These are phyloP conservation scores for Lachnellula occidentalis DNA, from an alignment of 2,329 filamentous ascomycete species.

Conservation along the genomic window DNA sequence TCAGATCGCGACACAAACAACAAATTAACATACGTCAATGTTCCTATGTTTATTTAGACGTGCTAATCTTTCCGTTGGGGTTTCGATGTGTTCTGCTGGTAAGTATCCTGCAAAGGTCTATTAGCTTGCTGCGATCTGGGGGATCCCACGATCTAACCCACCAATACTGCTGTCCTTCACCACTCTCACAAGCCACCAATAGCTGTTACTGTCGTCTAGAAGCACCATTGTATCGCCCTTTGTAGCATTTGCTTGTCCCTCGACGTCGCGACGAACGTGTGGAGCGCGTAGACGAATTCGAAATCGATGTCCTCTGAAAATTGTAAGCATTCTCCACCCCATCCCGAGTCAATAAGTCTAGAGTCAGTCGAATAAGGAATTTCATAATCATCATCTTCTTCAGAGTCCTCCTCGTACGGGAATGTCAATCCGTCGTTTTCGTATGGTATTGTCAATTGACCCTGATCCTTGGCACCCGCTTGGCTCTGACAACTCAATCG, in stretches of 20 bases:
- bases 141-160: slow-evolving; percentile 31
- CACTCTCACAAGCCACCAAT: slow-evolving; percentile 97
- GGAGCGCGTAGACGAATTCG: slow-evolving; percentile 96
- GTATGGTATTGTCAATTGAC: slow-evolving; percentile 23
- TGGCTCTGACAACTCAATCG: slow-evolving; percentile 11
- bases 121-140: not conserved
- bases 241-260: slow-evolving; percentile 95
- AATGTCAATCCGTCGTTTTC: slow-evolving; percentile 26
- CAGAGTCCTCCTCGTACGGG: slow-evolving; percentile 40
- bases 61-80: slow-evolving; percentile 88
- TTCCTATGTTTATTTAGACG: slow-evolving; percentile 97
- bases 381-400: slow-evolving; percentile 57
- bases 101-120: slow-evolving; percentile 64
- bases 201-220: slow-evolving; percentile 97
- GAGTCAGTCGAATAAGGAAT: slow-evolving; percentile 46
- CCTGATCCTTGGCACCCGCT: slow-evolving; percentile 30
- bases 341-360: slow-evolving; percentile 65
- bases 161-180: slow-evolving; percentile 96
- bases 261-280: slow-evolving; percentile 96
- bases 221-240: slow-evolving; percentile 99
- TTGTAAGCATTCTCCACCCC: slow-evolving; percentile 81
- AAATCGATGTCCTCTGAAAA: slow-evolving; percentile 98
- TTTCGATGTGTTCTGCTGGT: slow-evolving; percentile 97
- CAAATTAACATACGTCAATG: slow-evolving; percentile 67
- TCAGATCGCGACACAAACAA: not conserved